Evolutionary conservation across 805 yeast genomes (phyloP).

Genomic region (Phaffomyces opuntiae): DNA sequence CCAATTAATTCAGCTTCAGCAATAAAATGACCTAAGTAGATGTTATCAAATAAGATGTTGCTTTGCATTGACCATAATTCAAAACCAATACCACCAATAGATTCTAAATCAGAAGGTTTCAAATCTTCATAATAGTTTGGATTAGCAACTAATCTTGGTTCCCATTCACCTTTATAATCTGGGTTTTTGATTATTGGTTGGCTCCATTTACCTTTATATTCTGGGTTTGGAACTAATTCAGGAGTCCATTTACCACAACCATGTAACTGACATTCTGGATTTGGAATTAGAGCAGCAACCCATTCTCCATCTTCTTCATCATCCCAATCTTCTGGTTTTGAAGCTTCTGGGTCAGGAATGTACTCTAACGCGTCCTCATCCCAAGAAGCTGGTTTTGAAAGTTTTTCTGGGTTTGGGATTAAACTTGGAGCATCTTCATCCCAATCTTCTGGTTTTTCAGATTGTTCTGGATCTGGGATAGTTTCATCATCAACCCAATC

Average conservation of each 20-base stretch:
- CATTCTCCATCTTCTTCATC: constrained; percentile 88
- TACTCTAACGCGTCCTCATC: constrained; percentile 51
- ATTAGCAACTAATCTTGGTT: constrained; percentile 56
- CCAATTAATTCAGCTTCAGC: constrained; percentile 81
- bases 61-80: constrained; percentile 86
- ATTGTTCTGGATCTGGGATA: constrained; percentile 62
- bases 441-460: constrained; percentile 77
- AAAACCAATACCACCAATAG: constrained; percentile 77
- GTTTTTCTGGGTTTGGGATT: constrained; percentile 53
- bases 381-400: constrained; percentile 78
- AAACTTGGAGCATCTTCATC: constrained; percentile 60
- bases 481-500: constrained; percentile 72
- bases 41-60: constrained; percentile 70
- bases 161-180: constrained; percentile 72
- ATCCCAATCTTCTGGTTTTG: constrained; percentile 75
- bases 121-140: constrained; percentile 60
- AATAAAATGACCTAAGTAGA: constrained; percentile 80
- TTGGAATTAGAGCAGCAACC: constrained; percentile 61
- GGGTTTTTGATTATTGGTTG: constrained; percentile 70
- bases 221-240: constrained; percentile 60
- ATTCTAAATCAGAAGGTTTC: constrained; percentile 52
- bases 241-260: constrained; percentile 85
- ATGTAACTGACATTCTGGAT: constrained; percentile 62
- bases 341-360: constrained; percentile 62
- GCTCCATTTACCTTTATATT: constrained; percentile 72